These are phyloP conservation scores for Coemansia sp. DNA, from an alignment of 192 early-diverging fungal species.

Conservation along the genomic window DNA sequence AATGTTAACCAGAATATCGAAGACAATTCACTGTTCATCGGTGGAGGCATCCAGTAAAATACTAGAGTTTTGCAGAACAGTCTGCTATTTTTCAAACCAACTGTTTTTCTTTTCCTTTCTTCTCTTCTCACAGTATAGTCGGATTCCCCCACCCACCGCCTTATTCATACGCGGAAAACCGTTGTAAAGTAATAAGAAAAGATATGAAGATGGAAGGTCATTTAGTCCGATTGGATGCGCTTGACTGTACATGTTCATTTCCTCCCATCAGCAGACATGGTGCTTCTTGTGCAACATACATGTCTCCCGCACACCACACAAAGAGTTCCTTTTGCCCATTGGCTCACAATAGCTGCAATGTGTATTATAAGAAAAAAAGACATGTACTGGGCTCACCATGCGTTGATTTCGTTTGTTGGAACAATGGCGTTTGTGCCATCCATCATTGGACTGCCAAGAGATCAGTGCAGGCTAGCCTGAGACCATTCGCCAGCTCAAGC, in stretches of 20 bases:
- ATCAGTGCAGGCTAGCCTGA: not conserved
- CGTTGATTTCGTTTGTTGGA: not conserved
- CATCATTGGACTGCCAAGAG: not conserved
- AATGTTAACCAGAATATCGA: not conserved
- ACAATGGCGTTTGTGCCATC: constrained; percentile 2
- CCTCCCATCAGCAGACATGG: not conserved
- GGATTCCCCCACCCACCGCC: no score
- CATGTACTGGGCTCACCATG: not conserved
- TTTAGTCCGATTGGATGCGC: not conserved
- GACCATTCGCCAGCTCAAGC: not conserved
- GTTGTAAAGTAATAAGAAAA: not conserved
- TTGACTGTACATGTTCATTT: not conserved
- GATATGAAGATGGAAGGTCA: not conserved
- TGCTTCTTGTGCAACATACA: not conserved
- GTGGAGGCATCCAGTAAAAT: not conserved
- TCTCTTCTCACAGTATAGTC: not conserved
- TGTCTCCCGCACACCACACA: not conserved
- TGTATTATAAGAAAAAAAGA: not conserved
- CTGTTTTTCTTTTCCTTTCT: not conserved
- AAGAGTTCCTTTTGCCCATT: not conserved
- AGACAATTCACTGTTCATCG: not conserved
- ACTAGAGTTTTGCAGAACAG: not conserved
- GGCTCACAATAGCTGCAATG: not conserved
- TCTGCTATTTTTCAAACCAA: not conserved
- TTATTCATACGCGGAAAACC: not conserved